Base-by-base conservation (phyloP, 192 early-diverging fungal species). In the Dimargaris verticillata region DNA sequence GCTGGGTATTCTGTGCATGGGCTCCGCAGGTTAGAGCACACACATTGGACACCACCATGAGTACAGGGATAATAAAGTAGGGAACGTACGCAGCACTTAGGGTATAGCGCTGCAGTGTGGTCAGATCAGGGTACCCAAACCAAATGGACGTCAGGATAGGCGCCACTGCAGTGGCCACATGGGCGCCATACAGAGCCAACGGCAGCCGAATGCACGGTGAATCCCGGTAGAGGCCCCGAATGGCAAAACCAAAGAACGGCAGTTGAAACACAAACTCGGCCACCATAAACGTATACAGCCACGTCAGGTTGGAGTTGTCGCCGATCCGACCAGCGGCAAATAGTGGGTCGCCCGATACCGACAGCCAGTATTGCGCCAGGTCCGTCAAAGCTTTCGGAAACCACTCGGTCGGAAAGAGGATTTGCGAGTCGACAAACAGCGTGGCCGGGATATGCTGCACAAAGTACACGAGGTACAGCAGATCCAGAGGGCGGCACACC, bases 111-210 rank as follows among this genome's bases (percentile, higher is more conserved):
- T 80, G 72, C 50, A 17, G 17, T 17, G 66, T 64, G 42, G 77
- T 68, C 28, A 78, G 64, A 25, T 62, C 69, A 61, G 76, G 64
- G 47, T 69, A 61, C 57, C 73, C 77, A 26, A 82, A 64, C 12
- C 69, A 54, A 18, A 88, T 63, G 29, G 74, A 79, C 25, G 66
- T 66, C 18, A 90, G 69, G 18, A 74, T 69, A 0, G 81, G 78
- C 29, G 78, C 46, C 48, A 87, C 76, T 5, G 86, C 86, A 6
- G 88, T 90, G 41, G 73, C 65, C 25, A 88, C 86, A 66, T 90
- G 88, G n/a, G 73, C 71, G 3, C 80, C 72, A 64, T 90, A 90
- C 25, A 83, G 64, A 46, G 77, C 67, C 44, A 87, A 68, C 63
- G 72, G 71, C 62, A 73, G 58, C 22, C 70, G 68, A 15, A 73